A percentile compares a stretch with the other conserved stretches of the same genome.
phyloP scores from a whole-genome alignment of 306 rosid species.

The Prunus dulcis region DNA sequence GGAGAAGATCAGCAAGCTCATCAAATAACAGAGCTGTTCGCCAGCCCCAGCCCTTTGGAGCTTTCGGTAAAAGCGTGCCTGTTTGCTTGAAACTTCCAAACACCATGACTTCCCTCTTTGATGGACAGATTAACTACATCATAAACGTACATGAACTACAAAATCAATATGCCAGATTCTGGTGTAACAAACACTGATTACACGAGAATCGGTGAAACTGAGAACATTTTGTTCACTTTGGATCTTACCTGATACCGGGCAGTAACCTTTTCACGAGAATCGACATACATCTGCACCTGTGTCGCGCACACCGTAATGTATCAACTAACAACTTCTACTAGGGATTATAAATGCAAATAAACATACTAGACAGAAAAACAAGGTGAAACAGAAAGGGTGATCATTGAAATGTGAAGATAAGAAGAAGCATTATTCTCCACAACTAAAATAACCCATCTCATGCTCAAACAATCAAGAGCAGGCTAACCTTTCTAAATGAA shows the following conservation, averaged over 20 bases:
- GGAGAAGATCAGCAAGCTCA: slow-evolving; percentile 87
- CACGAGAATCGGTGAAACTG: not conserved
- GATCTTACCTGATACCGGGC: slow-evolving; percentile 86
- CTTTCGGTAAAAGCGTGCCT: slow-evolving; percentile 94
- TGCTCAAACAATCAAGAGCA: slow-evolving; percentile 15
- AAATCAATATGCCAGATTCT: slow-evolving; percentile 13
- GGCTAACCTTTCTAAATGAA: slow-evolving; percentile 60
- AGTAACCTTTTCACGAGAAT: slow-evolving; percentile 83
- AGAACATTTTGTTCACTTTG: slow-evolving; percentile 19
- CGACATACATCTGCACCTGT: slow-evolving; percentile 85
- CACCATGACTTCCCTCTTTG: slow-evolving; percentile 88
- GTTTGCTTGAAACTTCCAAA: slow-evolving; percentile 91
- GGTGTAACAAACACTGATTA: not conserved
- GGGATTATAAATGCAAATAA: not conserved
- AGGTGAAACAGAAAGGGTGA: not conserved
- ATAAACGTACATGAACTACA: slow-evolving; percentile 10
- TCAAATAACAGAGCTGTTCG: slow-evolving; percentile 86
- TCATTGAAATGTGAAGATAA: not conserved
- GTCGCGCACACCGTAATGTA: slow-evolving; percentile 14
- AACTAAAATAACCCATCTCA: slow-evolving; percentile 22
- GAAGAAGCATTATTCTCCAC: not conserved
- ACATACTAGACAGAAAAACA: not conserved
- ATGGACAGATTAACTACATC: slow-evolving; percentile 80
- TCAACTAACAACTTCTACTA: slow-evolving; percentile 2
- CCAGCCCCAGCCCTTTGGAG: slow-evolving; percentile 99